Percentiles rank a stretch among this genome's conserved stretches.
Conservation (phyloP, 495 filamentous ascomycete genomes). For the Neurospora sp. region DNA sequence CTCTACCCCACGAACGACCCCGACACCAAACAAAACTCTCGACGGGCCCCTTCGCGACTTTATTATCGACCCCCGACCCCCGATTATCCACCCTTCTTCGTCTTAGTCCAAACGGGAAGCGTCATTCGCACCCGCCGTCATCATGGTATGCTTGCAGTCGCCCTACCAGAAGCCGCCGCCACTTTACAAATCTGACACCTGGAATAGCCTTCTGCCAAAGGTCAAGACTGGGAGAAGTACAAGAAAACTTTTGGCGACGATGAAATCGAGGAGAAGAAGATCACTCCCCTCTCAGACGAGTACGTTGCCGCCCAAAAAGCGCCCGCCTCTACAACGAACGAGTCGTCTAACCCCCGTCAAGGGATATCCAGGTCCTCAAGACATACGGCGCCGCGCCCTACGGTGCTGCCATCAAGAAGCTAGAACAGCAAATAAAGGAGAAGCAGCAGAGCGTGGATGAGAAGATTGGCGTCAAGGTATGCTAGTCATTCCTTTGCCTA, state of each 20-base stretch:
- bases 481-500: neutral
- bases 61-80: neutral
- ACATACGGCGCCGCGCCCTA: slow-evolving; percentile 98
- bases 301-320: slow-evolving; percentile 35
- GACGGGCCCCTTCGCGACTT: neutral
- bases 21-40: slow-evolving; percentile 4
- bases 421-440: slow-evolving; percentile 97
- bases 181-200: slow-evolving; percentile 6
- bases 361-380: slow-evolving; percentile 98
- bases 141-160: slow-evolving; percentile 14
- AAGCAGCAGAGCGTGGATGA: slow-evolving; percentile 93
- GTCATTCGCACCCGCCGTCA: slow-evolving; percentile 5
- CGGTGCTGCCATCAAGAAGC: slow-evolving; percentile 79
- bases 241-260: slow-evolving; percentile 92
- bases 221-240: slow-evolving; percentile 96
- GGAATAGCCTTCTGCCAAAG: slow-evolving; percentile 74
- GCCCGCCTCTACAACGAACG: slow-evolving; percentile 12
- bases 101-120: neutral
- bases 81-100: neutral
- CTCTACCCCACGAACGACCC: slow-evolving; percentile 3
- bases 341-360: slow-evolving; percentile 33
- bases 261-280: slow-evolving; percentile 98
- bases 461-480: slow-evolving; percentile 69
- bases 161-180: neutral
- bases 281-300: slow-evolving; percentile 91